Evolutionary conservation across 139 green algal species (phyloP), one percentile per base, ranked within the genome.

Genomic region (Coelastrella sp.): DNA sequence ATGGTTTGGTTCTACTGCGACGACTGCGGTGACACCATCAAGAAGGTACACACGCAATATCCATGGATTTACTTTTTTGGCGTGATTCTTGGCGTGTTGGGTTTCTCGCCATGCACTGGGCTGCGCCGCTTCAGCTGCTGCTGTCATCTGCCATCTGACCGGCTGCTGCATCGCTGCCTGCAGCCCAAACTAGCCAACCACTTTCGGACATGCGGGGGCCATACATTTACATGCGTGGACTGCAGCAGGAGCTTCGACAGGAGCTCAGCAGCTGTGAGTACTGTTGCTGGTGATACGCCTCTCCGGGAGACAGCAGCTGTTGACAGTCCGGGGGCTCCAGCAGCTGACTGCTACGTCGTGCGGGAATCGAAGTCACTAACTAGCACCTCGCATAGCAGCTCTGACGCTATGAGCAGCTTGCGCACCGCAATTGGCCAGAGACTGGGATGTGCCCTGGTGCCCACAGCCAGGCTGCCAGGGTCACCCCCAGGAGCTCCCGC

Each of bases 1-100:
- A 98, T 98, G 97, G 91, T 96, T 5, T 99, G 97, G 97, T 99
- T 99, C 73, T 89, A 96, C 77, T 99, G 98, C 93, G 95, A 98
- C 19, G 91, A 94, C 56, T 99, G 98, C 84, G 97, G 97, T 0
- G 98, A 99, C 86, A 95, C 89, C 7, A 95, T 99, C 14, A 99
- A 99, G 82, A 99, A 99, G 93, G 91, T 95, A 59, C 57, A 60
- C 65, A 60, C 64, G 4, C 3, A 1, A 47, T 47, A 47, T 47
- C 32, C 32, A 47, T 47, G 32, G 32, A 47, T 47, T 47, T 0
- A 47, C 32, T 2, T 47, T 47, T 0, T 47, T 47, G 32, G 32
- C 32, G 32, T 47, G 32, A 47, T 47, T 47, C 0, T 47, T 47
- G 32, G 32, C 32, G 32, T 47, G 32, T 47, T 47, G 32, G 32